Evolutionary conservation across 352 stramenopile genomes (phyloP), one percentile per base, ranked within the genome.

Genomic region (Thalassiosira hispida): DNA sequence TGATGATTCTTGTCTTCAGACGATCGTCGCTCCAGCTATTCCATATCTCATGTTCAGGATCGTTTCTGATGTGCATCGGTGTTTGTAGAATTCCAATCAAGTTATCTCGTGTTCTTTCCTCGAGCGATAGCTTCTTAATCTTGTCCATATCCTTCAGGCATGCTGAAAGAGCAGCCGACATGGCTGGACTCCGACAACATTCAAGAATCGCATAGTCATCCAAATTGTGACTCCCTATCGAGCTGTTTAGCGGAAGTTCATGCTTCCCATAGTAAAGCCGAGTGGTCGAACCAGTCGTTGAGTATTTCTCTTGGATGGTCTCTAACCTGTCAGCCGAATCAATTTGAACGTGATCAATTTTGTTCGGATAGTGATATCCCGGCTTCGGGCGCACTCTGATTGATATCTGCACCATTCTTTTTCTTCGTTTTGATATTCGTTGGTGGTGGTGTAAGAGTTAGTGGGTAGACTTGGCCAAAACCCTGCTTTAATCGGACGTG

Each of bases 181-280:
- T 55, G 1, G 42, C 55, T 3, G 82, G 82, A 64, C 61, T 83
- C n/a, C 64, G 31, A 35, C 82, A 89, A 35, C 68, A 86, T 73
- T 89, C 82, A 1, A 89, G 46, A 51, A 84, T 83, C 11, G 63
- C 56, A 42, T 69, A 40, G 53, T 84, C 70, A 27, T 80, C 53
- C 27, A 89, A 72, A 61, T 89, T 84, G 63, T 89, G 73, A 69
- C 78, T 85, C 7, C 68, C 82, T 7, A 89, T 59, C 0, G 82
- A 89, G 22, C 53, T 76, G 51, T 89, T 89, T 3, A 86, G 38
- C 9, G 82, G 73, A 7, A 89, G 60, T 64, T 89, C 82, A 40
- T 75, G 46, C 25, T 60, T 47, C 0, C 42, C 47, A 46, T 67
- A 72, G 27, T 86, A 86, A 51, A 86, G 67, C 25, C 70, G 66